Base-by-base conservation (phyloP, 2,329 filamentous ascomycete genomes). In the Colletotrichum lupini region DNA sequence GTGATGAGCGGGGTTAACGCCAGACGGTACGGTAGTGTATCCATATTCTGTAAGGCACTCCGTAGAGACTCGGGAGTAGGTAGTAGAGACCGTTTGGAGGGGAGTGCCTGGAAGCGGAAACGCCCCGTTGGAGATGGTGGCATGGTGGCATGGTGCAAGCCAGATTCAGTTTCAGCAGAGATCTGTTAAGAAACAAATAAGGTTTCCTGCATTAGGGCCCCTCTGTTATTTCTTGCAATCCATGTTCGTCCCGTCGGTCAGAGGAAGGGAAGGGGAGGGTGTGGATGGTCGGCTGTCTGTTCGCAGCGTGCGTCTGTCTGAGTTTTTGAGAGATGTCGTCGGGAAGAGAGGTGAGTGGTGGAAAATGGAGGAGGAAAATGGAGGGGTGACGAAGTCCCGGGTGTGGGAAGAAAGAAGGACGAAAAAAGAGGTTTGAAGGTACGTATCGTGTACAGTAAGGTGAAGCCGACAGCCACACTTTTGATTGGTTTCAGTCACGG, bases 171-270 rank as follows among this genome's bases (percentile, higher is more conserved):
- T 67, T 72, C 52, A 67, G 57, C 37, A 55, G 68, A 67, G 62
- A 62, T 72, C 63, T 59, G 30, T 46, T 26, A 56, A 64, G 69
- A 74, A 74, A 74, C 64, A 72, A 73, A 64, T 69, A 73, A 68
- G 73, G 72, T 73, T 74, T 74, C 69, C 56, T 74, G 72, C 68
- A 64, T 68, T 68, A 68, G 58, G 60, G 52, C 56, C 61, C 71
- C 46, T 57, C 67, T 67, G 72, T 72, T 74, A 68, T 74, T 74
- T 74, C 72, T 56, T 16, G 22, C 24, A 24, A 73, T 73, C 70
- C 70, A 73, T 65, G 70, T 73, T 73, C 70, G 66, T 73, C 66
- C 70, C 70, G 70, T 69, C 32, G 30, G 46, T n/a, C 46, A 37
- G 49, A 30, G 28, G 58, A 59, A 49, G 30, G 28, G 58, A 59